Evolutionary conservation across 129 eudicot species (phyloP), one percentile per base, ranked within the genome.

Genomic region (Helianthus tuberosus): DNA sequence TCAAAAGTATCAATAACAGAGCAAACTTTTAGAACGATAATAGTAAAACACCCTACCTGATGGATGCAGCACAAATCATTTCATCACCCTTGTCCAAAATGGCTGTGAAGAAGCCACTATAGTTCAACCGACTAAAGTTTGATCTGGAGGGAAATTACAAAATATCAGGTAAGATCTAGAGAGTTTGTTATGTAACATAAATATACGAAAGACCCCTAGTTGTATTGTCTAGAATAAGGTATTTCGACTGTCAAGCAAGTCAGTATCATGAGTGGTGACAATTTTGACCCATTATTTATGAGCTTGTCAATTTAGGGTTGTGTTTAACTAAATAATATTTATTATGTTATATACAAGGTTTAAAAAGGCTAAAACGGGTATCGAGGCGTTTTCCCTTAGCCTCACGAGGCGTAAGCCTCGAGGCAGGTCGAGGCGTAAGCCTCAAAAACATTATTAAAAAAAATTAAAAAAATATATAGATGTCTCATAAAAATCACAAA

Each of bases 11-110:
- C 76, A 77, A 60, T n/a, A 48, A 20, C 69, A 46, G 54, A 62
- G 54, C 16, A 14, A 52, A 75, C 47, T 38, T 62, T 12, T 35
- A 6, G 14, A 75, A 59, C 51, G 17, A 54, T 16, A 73, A 67
- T 10, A 50, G 68, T 52, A 35, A 47, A 38, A 36, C 11, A 36
- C 15, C 20, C 48, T 79, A 93, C 98, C 98, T 93, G 86, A 93
- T 84, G 52, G 96, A 93, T 78, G 98, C 98, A 43, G 90, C 98
- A 86, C 88, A 78, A 50, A 93, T 75, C 66, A 90, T 90, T 83
- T 93, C 98, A 81, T 93, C 98, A 4, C 93, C 96, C 74, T 86
- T 91, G 50, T 93, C 96, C 91, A 93, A 76, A 59, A 93, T 71
- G 47, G 83, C 96, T 15, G 96, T 84, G 81, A 84, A 90, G 76